Base-by-base conservation (phyloP, 345 rosid species). In the Eucalyptus curtisii region DNA sequence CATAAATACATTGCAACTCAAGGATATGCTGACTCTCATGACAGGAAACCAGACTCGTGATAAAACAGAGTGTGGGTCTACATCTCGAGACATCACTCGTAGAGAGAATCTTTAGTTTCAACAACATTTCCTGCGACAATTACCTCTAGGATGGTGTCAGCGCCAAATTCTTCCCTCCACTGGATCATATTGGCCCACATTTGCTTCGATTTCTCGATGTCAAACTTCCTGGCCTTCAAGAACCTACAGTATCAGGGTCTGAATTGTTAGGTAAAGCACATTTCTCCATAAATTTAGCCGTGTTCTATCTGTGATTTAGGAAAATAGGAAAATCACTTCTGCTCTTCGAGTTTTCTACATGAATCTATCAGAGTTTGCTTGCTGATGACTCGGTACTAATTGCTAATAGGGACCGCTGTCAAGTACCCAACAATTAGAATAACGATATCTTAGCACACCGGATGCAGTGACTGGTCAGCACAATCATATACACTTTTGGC, bases 161-260 rank as follows among this genome's bases (percentile, higher is more conserved):
- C 92, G 86, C 98, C 96, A 89, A 96, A 96, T 87, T 95, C 98
- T 86, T 95, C 95, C 91, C 99, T 95, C 99, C 99, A 98, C 5
- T 90, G 91, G 53, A 98, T 93, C 99, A 98, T 98, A 61, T 94
- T 96, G 52, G 96, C 89, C 99, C 99, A 98, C 99, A 98, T 97
- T 84, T 90, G 98, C 92, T 97, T 97, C 82, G 99, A 89, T 92
- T 96, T 97, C 85, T 96, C 99, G 24, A 95, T 81, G 87, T 98
- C 99, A 16, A 95, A 97, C 89, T 97, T 98, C 91, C 99, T 97
- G 20, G 99, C 99, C 93, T 93, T 98, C 94, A 96, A 92, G 92
- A 96, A 97, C 87, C 99, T 96, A 91, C 52, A 89, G n/a, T 33
- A 79, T 55, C 80, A 50, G 87, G 31, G 33, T 45, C 15, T 86